Evolutionary conservation across 2,329 filamentous ascomycete genomes (phyloP).

Genomic region (Monosporascus cannonballus): DNA sequence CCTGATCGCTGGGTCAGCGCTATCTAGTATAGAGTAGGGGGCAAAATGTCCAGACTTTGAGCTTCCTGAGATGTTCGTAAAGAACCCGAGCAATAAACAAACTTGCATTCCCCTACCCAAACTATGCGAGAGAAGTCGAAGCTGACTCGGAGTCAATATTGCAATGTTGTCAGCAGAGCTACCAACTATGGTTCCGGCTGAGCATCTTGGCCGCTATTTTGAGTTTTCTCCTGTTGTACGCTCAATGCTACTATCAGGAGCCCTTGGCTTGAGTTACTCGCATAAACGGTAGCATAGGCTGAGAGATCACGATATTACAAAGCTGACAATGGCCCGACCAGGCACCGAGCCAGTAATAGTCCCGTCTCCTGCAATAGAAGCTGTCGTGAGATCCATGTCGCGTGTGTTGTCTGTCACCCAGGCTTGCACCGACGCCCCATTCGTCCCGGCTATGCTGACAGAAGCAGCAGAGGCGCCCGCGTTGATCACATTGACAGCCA

Average conservation of each 20-base stretch:
- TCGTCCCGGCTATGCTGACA: constrained; percentile 24
- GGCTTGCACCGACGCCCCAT: constrained; percentile 19
- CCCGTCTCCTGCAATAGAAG: constrained; percentile 9
- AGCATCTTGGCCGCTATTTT: constrained; percentile 2
- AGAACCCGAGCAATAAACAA: too few relatives aligned
- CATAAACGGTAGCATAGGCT: constrained; percentile 6
- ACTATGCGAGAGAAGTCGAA: too few relatives aligned
- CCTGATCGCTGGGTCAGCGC: not conserved
- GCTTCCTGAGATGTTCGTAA: not conserved
- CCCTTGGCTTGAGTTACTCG: constrained; percentile 11
- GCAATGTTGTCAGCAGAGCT: not conserved
- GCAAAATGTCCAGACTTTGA: not conserved
- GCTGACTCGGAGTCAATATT: too few relatives aligned
- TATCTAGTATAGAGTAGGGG: not conserved
- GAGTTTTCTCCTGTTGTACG: constrained; percentile 5
- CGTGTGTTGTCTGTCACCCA: constrained; percentile 31
- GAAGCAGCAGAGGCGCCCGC: constrained; percentile 18
- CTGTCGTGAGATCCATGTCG: constrained; percentile 13
- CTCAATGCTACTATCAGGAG: constrained; percentile 8
- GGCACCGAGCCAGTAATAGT: constrained; percentile 17
- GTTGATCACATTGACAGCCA: constrained; percentile 27
- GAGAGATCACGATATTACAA: constrained; percentile 9
- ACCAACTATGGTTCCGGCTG: not conserved
- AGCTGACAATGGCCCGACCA: constrained; percentile 5
- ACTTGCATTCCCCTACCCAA: not conserved